Evolutionary conservation across 2,329 filamentous ascomycete genomes (phyloP).

Genomic region (Exserohilum rostratum): DNA sequence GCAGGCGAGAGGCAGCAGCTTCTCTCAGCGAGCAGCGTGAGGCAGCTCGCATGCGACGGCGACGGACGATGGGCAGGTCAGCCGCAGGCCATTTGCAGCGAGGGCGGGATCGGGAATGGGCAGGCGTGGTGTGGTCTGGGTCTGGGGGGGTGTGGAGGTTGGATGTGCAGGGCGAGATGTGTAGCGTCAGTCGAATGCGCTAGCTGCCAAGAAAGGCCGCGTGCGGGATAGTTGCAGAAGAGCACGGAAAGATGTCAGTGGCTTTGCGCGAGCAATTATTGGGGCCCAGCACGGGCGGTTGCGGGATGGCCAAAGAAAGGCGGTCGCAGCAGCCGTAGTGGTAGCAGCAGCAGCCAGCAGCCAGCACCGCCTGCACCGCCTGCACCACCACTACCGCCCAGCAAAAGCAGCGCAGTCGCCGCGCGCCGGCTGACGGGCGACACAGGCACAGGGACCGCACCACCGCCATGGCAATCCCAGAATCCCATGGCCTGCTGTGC

Average conservation of each 20-base stretch:
- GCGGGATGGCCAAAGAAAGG: conserved; percentile 2
- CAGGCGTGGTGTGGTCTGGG: not conserved
- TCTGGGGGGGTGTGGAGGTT: conserved; percentile 2
- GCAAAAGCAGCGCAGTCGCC: not conserved
- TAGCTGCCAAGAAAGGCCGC: conserved; percentile 20
- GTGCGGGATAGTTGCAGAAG: conserved; percentile 16
- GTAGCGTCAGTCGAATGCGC: conserved; percentile 16
- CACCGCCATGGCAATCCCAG: conserved; percentile 10
- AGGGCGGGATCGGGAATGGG: not conserved
- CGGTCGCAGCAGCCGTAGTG: conserved; percentile 1
- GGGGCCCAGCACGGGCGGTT: conserved; percentile 5
- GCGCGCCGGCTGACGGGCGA: not conserved
- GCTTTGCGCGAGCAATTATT: conserved; percentile 8
- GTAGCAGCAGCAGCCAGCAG: not conserved
- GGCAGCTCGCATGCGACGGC: not conserved
- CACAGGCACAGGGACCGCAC: conserved; percentile 4
- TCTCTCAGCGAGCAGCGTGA: not conserved
- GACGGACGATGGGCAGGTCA: not conserved
- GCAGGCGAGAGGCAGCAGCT: not conserved
- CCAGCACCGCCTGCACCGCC: no score
- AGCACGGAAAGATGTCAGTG: conserved; percentile 16
- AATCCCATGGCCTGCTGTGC: conserved; percentile 12
- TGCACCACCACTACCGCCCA: no score
- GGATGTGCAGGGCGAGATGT: conserved; percentile 16
- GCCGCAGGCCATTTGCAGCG: conserved; percentile 1